Evolutionary conservation across 371 early-diverging fungal species (phyloP).

Genomic region (Rhizopus microsporus): DNA sequence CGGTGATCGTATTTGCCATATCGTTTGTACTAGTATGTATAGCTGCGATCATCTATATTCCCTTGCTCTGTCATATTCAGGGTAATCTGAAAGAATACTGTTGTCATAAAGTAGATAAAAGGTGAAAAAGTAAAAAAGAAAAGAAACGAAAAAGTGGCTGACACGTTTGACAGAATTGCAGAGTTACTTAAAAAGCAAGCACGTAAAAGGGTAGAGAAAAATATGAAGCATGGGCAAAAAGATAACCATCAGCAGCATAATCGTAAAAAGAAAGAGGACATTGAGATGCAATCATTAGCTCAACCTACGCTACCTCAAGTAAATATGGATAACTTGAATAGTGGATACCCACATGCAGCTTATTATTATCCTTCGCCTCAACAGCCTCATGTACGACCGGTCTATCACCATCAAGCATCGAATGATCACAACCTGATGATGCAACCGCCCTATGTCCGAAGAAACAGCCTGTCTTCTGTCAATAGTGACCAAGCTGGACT

Average conservation of each 20-base stretch:
- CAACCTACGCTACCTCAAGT: conserved; percentile 27
- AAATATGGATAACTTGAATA: conserved; percentile 8
- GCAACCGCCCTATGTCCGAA: conserved; percentile 16
- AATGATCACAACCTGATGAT: neutral
- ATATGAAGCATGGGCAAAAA: conserved; percentile 5
- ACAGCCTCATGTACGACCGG: neutral
- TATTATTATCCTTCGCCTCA: conserved; percentile 1
- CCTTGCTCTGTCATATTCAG: conserved; percentile 75
- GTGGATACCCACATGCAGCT: neutral
- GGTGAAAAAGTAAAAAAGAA: conserved; percentile 1
- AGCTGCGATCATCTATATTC: conserved; percentile 78
- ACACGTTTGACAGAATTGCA: conserved; percentile 21
- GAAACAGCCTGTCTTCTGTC: conserved; percentile 28
- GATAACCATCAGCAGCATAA: conserved; percentile 9
- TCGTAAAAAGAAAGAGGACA: conserved; percentile 15
- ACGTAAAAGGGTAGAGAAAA: conserved; percentile 23
- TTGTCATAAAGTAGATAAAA: conserved; percentile 81
- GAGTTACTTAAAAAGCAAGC: conserved; percentile 37
- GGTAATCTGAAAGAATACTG: conserved; percentile 93
- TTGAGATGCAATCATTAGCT: conserved; percentile 25
- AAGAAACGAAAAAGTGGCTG: neutral
- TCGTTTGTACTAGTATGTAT: conserved; percentile 58
- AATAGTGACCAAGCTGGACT: conserved; percentile 29
- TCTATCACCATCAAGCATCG: conserved; percentile 13
- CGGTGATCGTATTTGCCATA: conserved; percentile 41